Conservation (phyloP, 2,329 filamentous ascomycete genomes). For the Simplicillium sp. region DNA sequence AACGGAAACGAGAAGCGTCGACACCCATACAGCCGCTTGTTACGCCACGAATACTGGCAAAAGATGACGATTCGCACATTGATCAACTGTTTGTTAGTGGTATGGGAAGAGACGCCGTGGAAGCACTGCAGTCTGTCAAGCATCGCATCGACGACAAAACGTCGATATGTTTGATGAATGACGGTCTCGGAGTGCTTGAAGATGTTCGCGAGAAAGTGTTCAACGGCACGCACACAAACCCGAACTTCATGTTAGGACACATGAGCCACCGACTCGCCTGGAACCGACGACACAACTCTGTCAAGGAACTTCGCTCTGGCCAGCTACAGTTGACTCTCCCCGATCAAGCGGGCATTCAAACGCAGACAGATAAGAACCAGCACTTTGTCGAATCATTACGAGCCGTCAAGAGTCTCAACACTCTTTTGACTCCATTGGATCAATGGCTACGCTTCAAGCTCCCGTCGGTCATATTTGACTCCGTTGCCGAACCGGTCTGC, state of each 20-base stretch:
- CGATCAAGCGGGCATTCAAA: slow-evolving; percentile 7
- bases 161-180: slow-evolving; percentile 67
- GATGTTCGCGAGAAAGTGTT: slow-evolving; percentile 65
- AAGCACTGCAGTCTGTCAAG: slow-evolving; percentile 49
- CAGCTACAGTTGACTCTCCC: slow-evolving; percentile 18
- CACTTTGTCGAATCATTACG: slow-evolving; percentile 12
- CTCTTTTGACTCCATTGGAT: slow-evolving; percentile 22
- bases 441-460: slow-evolving; percentile 66
- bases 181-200: slow-evolving; percentile 79
- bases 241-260: slow-evolving; percentile 67
- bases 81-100: slow-evolving; percentile 63
- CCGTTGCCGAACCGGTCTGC: slow-evolving; percentile 73
- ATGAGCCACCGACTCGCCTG: slow-evolving; percentile 37
- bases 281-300: slow-evolving; percentile 26
- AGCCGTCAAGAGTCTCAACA: slow-evolving; percentile 4
- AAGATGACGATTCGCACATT: slow-evolving; percentile 42
- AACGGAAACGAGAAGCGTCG: slow-evolving; percentile 9
- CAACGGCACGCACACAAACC: slow-evolving; percentile 51
- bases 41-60: neutral
- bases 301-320: slow-evolving; percentile 26
- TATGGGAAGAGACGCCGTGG: slow-evolving; percentile 39
- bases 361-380: slow-evolving; percentile 10
- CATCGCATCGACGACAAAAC: slow-evolving; percentile 59
- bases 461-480: slow-evolving; percentile 65
- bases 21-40: slow-evolving; percentile 8